Conservation (phyloP, 768 basidiomycete species). For the Pholiota conissans region DNA sequence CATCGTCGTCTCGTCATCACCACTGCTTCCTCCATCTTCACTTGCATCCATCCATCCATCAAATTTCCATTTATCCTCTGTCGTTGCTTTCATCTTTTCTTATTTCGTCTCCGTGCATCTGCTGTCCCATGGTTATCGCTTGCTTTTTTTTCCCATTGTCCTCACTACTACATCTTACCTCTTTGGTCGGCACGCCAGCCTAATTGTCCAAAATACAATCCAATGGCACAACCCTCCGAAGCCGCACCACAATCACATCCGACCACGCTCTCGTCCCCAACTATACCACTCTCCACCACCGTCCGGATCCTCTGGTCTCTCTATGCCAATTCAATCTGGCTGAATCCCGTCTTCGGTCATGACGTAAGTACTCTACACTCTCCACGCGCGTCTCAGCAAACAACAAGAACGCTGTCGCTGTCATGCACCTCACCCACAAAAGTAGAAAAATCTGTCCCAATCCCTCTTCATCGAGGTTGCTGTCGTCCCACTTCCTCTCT, state of each 20-base stretch:
- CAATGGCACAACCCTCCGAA: not conserved
- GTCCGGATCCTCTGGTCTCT: not conserved
- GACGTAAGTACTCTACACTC: not conserved
- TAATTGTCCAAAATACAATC: not conserved
- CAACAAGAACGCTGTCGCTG: not conserved
- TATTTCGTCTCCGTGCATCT: not conserved
- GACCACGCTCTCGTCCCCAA: not conserved
- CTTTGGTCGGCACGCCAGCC: not conserved
- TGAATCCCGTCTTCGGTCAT: not conserved
- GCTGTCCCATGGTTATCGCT: not conserved
- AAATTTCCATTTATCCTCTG: not conserved
- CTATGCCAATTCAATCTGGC: not conserved
- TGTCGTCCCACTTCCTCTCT: not conserved
- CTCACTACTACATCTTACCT: not conserved
- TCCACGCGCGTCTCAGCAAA: not conserved
- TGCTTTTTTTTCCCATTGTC: slow-evolving; percentile 1
- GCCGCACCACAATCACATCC: not conserved
- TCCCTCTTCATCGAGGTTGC: not conserved
- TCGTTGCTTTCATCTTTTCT: slow-evolving; percentile 5
- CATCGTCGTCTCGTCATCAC: not conserved
- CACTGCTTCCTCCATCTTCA: not conserved
- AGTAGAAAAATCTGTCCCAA: slow-evolving; percentile 5
- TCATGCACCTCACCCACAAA: slow-evolving; percentile 1
- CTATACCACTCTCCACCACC: not conserved
- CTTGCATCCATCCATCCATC: not conserved